Evolutionary conservation across 1,139 yeast genomes (phyloP).

Genomic region (Protomyces lactucae-debilis): DNA sequence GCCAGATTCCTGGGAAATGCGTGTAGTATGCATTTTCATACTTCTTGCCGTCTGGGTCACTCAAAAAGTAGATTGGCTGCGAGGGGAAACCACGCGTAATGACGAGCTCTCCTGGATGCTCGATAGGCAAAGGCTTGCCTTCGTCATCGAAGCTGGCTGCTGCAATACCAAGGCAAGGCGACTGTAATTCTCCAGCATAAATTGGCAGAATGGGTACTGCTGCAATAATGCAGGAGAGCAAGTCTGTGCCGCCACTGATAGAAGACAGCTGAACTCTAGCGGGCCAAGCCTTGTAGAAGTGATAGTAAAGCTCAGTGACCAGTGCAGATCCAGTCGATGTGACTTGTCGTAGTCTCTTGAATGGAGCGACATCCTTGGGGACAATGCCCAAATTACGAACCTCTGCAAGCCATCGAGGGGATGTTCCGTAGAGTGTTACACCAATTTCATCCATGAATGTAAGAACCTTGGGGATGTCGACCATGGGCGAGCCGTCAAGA

Average conservation of each 20-base stretch:
- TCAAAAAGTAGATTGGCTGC: slow-evolving; percentile 34
- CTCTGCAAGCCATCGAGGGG: slow-evolving; percentile 25
- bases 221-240: slow-evolving; percentile 34
- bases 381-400: slow-evolving; percentile 1
- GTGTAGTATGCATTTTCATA: slow-evolving; percentile 33
- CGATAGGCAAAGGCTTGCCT: slow-evolving; percentile 28
- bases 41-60: slow-evolving; percentile 30
- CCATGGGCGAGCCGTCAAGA: slow-evolving; percentile 34
- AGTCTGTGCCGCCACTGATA: slow-evolving; percentile 35
- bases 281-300: slow-evolving; percentile 32
- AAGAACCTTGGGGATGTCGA: slow-evolving; percentile 4
- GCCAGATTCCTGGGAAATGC: slow-evolving; percentile 33
- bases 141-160: slow-evolving; percentile 32
- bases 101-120: slow-evolving; percentile 33
- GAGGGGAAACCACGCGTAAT: slow-evolving; percentile 33
- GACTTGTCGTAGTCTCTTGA: slow-evolving; percentile 16
- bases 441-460: slow-evolving; percentile 6
- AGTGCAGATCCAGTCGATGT: slow-evolving; percentile 35
- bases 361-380: slow-evolving; percentile 9
- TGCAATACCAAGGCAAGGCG: slow-evolving; percentile 34
- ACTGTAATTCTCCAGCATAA: slow-evolving; percentile 33
- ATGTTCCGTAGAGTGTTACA: slow-evolving; percentile 27
- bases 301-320: slow-evolving; percentile 32
- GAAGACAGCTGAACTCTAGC: slow-evolving; percentile 30
- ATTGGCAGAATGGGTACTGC: slow-evolving; percentile 32